phyloP scores from a whole-genome alignment of 2,329 filamentous ascomycete genomes.

The Penicillium sp. region DNA sequence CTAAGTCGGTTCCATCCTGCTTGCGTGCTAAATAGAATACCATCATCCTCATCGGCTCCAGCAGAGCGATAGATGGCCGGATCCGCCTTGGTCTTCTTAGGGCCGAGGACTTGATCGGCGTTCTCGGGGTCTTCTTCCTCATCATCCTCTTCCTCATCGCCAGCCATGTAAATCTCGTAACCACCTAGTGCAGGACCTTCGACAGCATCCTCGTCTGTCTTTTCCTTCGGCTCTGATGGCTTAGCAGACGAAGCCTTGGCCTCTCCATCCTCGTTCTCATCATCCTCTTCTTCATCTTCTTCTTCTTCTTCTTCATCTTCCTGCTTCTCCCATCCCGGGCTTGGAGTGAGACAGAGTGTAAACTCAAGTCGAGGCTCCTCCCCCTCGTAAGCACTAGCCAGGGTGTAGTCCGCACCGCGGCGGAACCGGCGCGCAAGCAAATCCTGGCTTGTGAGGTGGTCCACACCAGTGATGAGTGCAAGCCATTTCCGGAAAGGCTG shows the following conservation, averaged over 20 bases:
- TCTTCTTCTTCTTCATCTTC: conserved; percentile 55
- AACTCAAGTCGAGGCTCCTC: conserved; percentile 77
- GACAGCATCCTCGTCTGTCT: conserved; percentile 23
- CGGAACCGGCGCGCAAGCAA: conserved; percentile 85
- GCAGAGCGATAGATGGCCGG: conserved; percentile 84
- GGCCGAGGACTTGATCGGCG: conserved; percentile 33
- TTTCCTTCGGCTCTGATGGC: conserved; percentile 39
- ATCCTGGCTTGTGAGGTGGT: conserved; percentile 66
- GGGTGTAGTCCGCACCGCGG: conserved; percentile 82
- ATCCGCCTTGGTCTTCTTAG: conserved; percentile 52
- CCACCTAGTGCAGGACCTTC: conserved; percentile 48
- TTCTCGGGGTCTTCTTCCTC: conserved; percentile 43
- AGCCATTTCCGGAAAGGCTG: conserved; percentile 88
- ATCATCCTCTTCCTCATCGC: conserved; percentile 68
- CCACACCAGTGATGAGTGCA: conserved; percentile 72
- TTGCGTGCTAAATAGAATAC: conserved; percentile 66
- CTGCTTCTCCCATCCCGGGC: conserved; percentile 76
- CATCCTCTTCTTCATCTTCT: conserved; percentile 36
- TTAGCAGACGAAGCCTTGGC: conserved; percentile 19
- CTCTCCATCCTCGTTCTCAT: conserved; percentile 37
- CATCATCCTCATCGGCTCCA: conserved; percentile 67
- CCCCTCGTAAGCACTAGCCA: conserved; percentile 78
- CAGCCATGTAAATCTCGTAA: conserved; percentile 83
- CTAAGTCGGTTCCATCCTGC: conserved; percentile 87
- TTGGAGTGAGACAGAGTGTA: conserved; percentile 83